Base-by-base conservation (phyloP, 495 filamentous ascomycete genomes). In the Staphylotrichum longicolle region DNA sequence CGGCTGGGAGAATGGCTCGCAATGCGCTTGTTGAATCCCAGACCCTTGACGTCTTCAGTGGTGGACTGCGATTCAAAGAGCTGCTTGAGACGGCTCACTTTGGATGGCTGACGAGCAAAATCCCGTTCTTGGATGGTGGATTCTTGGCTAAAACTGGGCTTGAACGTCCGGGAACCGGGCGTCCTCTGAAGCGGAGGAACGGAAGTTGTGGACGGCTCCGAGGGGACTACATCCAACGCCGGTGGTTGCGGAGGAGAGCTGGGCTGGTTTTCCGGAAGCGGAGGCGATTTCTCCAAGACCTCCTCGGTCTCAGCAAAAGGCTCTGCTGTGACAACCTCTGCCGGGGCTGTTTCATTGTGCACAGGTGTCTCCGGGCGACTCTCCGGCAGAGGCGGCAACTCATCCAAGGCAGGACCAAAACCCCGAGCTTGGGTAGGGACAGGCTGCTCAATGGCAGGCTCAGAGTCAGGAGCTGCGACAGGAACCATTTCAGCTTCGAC, bases 321-420 rank as follows among this genome's bases (percentile, higher is more conserved):
- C 15, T 42, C 1, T 4, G 12, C 11, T 53, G 72, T 60, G 4
- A 70, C 48, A 14, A 5, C 7, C 12, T 3, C 53, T 11, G 39
- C 49, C 4, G 52, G 9, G 30, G n/a, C 27, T 14, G 45, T 5
- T 45, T 47, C 59, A 10, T 11, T 15, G 6, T 49, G 6, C 41
- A 41, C 33, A n/a, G 63, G 54, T 4, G 66, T 64, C 6, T 14
- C 32, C 59, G 60, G 46, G 12, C 42, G 49, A 44, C 61, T 65
- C 34, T 61, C 66, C 11, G 66, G 66, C 5, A 68, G 56, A 14
- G 64, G 27, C 3, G 63, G 63, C 3, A 68, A 41, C 1, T 6
- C 32, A 1, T 59, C 61, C 34, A 66, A 15, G 9, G 59, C 65
- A 5, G 56, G 42, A 20, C 44, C 41, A 10, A 41, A 12, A 27